Evolutionary conservation across 1,139 yeast genomes (phyloP).

Genomic region (Meyerozyma athensensis): DNA sequence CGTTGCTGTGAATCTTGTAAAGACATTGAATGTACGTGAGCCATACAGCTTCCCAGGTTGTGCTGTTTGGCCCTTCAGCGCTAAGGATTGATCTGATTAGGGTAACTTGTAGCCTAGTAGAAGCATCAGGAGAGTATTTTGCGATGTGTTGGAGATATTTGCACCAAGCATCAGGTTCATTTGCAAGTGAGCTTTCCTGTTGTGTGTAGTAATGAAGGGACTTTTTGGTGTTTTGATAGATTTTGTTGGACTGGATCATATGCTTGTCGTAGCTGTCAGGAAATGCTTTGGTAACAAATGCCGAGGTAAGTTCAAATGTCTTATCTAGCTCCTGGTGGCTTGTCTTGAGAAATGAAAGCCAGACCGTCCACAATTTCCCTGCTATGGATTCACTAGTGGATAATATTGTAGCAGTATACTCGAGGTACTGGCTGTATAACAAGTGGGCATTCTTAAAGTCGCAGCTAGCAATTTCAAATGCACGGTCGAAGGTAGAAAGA

Average conservation of each 20-base stretch:
- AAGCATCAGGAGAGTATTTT: slow-evolving; percentile 11
- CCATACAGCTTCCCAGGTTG: slow-evolving; percentile 26
- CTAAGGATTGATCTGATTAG: background rate
- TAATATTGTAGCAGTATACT: slow-evolving; percentile 14
- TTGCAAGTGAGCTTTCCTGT: slow-evolving; percentile 15
- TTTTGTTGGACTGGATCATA: slow-evolving; percentile 35
- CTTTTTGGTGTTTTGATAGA: slow-evolving; percentile 26
- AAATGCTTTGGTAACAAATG: slow-evolving; percentile 32
- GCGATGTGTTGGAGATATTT: slow-evolving; percentile 27
- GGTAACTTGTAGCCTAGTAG: background rate
- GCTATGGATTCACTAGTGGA: slow-evolving; percentile 7
- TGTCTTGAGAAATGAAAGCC: background rate
- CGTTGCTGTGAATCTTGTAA: slow-evolving; percentile 13
- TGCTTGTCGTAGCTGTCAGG: slow-evolving; percentile 31
- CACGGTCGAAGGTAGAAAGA: slow-evolving; percentile 13
- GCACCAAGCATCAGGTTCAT: slow-evolving; percentile 23
- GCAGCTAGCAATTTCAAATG: slow-evolving; percentile 25
- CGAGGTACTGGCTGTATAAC: slow-evolving; percentile 27
- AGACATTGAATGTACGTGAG: slow-evolving; percentile 21
- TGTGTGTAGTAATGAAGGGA: slow-evolving; percentile 24
- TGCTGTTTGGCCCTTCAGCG: slow-evolving; percentile 1
- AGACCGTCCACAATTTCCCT: slow-evolving; percentile 16
- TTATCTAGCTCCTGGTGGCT: slow-evolving; percentile 24
- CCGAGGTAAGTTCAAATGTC: slow-evolving; percentile 40
- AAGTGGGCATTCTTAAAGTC: slow-evolving; percentile 31